Evolutionary conservation across 2,329 filamentous ascomycete genomes (phyloP).

Genomic region (Diaporthe citriasiana): DNA sequence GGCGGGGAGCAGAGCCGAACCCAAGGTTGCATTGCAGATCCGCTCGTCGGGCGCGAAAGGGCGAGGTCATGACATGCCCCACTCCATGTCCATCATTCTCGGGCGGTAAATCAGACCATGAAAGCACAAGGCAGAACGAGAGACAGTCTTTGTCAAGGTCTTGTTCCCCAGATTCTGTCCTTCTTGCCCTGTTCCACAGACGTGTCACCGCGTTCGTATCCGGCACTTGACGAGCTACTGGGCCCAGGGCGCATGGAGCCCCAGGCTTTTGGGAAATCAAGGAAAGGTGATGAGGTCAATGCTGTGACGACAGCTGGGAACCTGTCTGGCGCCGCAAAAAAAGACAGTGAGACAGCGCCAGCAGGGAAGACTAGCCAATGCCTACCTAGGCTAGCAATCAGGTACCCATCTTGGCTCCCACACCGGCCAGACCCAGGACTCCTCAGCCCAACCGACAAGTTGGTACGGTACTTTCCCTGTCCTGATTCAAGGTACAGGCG

Average conservation of each 20-base stretch:
- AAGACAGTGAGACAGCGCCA: slow-evolving; percentile 7
- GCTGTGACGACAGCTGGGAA: slow-evolving; percentile 25
- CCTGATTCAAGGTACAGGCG: slow-evolving; percentile 23
- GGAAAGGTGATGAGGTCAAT: slow-evolving; percentile 10
- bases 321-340: slow-evolving; percentile 5
- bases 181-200: slow-evolving; percentile 20
- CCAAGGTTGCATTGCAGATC: slow-evolving; percentile 37
- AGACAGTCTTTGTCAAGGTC: neutral
- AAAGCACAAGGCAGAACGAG: neutral
- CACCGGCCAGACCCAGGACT: slow-evolving; percentile 19
- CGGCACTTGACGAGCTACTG: slow-evolving; percentile 25
- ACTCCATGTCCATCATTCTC: slow-evolving; percentile 29
- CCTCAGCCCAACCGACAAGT: slow-evolving; percentile 16
- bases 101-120: slow-evolving; percentile 36
- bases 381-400: slow-evolving; percentile 7
- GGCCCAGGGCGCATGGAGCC: slow-evolving; percentile 17
- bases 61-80: slow-evolving; percentile 37
- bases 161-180: slow-evolving; percentile 30
- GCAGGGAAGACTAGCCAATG: slow-evolving; percentile 31
- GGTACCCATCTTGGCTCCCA: slow-evolving; percentile 30
- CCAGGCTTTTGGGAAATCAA: slow-evolving; percentile 21
- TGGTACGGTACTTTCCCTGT: slow-evolving; percentile 30
- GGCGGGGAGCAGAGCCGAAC: slow-evolving; percentile 20
- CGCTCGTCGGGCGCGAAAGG: slow-evolving; percentile 32
- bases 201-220: slow-evolving; percentile 21